Percentiles rank a stretch among this genome's conserved stretches.
Conservation (phyloP, 2,329 filamentous ascomycete genomes). For the Lasiodiplodia theobromae region DNA sequence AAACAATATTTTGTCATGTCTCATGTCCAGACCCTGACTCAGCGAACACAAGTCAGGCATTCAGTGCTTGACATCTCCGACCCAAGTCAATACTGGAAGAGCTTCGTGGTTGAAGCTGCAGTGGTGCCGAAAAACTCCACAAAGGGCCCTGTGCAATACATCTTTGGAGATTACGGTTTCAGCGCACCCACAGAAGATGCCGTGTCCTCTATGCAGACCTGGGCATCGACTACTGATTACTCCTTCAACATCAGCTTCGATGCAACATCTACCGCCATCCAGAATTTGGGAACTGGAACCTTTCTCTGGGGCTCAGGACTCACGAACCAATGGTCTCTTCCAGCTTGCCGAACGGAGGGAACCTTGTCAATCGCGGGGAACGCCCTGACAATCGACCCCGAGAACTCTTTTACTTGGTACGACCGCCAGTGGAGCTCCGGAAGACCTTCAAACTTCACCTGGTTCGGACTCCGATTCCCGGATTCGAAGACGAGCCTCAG, state of each 20-base stretch:
- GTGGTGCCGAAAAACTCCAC: neutral
- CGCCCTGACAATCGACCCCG: neutral
- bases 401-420: neutral
- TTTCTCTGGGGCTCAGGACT: neutral
- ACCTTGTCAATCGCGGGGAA: neutral
- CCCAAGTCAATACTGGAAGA: neutral
- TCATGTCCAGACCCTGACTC: neutral
- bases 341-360: neutral
- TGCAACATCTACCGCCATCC: neutral
- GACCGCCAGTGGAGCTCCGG: neutral
- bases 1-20: neutral
- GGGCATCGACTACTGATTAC: neutral
- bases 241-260: neutral
- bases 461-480: neutral
- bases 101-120: neutral
- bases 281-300: neutral
- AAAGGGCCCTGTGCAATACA: neutral
- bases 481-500: neutral
- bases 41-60: neutral
- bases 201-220: neutral
- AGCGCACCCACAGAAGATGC: neutral
- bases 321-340: neutral
- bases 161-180: neutral
- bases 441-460: neutral
- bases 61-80: neutral